Evolutionary conservation across 306 rosid genomes (phyloP).

Genomic region (Cyclanthera cordifolia): DNA sequence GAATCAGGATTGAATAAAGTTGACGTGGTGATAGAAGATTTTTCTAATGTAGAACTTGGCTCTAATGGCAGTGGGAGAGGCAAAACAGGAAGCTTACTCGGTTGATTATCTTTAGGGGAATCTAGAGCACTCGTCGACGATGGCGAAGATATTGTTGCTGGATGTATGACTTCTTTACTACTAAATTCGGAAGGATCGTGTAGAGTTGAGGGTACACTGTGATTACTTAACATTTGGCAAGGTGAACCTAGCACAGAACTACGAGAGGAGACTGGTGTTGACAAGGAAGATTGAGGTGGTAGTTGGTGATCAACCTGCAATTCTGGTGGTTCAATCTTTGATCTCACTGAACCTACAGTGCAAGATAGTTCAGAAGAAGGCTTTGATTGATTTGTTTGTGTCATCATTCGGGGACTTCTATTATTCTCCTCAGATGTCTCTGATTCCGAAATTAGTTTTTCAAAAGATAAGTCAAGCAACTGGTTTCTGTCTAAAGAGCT

Average conservation of each 20-base stretch:
- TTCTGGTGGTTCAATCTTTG: slow-evolving; percentile 31
- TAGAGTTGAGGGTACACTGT: slow-evolving; percentile 57
- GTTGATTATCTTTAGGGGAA: slow-evolving; percentile 23
- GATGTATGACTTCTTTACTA: slow-evolving; percentile 28
- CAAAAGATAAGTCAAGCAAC: slow-evolving; percentile 31
- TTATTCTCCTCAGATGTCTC: slow-evolving; percentile 23
- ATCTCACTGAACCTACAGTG: slow-evolving; percentile 18
- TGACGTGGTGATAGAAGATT: slow-evolving; percentile 24
- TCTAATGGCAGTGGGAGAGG: slow-evolving; percentile 20
- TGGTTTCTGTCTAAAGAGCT: slow-evolving; percentile 19
- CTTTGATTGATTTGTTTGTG: slow-evolving; percentile 20
- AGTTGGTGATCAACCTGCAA: slow-evolving; percentile 41
- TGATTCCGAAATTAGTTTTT: slow-evolving; percentile 22
- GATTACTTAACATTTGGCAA: slow-evolving; percentile 45
- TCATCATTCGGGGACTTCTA: slow-evolving; percentile 17
- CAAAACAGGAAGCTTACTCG: slow-evolving; percentile 23
- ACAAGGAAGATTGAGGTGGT: slow-evolving; percentile 37
- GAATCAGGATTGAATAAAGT: slow-evolving; percentile 18
- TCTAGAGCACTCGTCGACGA: slow-evolving; percentile 12
- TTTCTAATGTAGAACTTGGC: slow-evolving; percentile 21
- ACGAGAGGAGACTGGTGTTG: slow-evolving; percentile 40
- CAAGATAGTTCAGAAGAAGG: slow-evolving; percentile 15
- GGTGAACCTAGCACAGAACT: slow-evolving; percentile 58
- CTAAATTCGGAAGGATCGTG: slow-evolving; percentile 48
- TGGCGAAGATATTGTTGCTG: slow-evolving; percentile 9